phyloP scores from a whole-genome alignment of 352 stramenopile genomes.

The Globisporangium carolinianum region DNA sequence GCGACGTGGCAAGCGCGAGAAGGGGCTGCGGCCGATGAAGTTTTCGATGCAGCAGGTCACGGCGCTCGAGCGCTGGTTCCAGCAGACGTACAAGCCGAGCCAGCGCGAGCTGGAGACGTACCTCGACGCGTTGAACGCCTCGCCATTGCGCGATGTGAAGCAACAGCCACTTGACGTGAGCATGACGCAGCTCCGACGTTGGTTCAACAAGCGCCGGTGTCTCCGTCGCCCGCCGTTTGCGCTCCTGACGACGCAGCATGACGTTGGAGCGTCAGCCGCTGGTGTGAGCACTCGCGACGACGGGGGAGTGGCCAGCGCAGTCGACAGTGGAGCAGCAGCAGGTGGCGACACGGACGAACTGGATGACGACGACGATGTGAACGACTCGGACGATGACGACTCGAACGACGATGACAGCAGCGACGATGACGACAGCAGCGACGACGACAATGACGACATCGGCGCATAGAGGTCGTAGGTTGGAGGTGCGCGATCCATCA shows the following conservation, averaged over 20 bases:
- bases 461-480: neutral
- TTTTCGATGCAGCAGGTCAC: conserved; percentile 81
- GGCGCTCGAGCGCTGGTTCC: conserved; percentile 76
- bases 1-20: conserved; percentile 40
- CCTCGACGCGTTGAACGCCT: conserved; percentile 51
- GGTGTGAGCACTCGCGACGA: neutral
- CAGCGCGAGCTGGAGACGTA: conserved; percentile 79
- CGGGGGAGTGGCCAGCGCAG: too few relatives aligned
- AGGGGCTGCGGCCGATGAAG: conserved; percentile 75
- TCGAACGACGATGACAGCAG: conserved; percentile 32
- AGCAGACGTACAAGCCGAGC: conserved; percentile 83
- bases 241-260: conserved; percentile 75
- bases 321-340: neutral
- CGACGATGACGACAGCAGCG: conserved; percentile 17
- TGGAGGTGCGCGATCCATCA: too few relatives aligned
- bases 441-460: conserved; percentile 7
- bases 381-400: conserved; percentile 15
- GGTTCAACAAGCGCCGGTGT: conserved; percentile 85
- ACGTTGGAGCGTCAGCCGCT: conserved; percentile 1
- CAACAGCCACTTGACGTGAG: conserved; percentile 77
- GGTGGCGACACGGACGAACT: neutral
- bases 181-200: conserved; percentile 80
- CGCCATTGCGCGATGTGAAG: conserved; percentile 60
- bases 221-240: conserved; percentile 74
- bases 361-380: conserved; percentile 17